These are phyloP conservation scores for Collybia sordida DNA, from an alignment of 768 basidiomycete genomes.

Conservation along the genomic window DNA sequence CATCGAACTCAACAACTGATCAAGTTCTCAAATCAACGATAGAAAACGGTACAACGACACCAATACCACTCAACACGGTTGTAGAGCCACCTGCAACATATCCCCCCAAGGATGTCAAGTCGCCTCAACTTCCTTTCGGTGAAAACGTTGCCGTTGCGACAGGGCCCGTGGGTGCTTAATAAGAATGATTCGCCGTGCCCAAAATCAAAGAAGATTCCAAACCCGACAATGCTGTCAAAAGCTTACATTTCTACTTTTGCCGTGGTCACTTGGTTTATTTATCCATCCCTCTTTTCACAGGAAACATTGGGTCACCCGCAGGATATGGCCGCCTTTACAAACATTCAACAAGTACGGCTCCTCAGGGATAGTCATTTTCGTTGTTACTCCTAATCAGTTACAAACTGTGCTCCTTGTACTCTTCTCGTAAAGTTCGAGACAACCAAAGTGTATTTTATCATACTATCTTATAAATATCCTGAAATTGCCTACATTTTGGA, in stretches of 20 bases:
- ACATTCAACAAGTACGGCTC: constrained; percentile 11
- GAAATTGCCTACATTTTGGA: too few species aligned
- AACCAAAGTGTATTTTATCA: constrained; percentile 36
- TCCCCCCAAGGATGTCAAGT: constrained; percentile 49
- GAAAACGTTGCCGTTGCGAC: constrained; percentile 60
- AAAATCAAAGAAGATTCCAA: constrained; percentile 8
- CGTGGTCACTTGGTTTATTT: constrained; percentile 41
- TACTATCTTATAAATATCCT: constrained; percentile 30
- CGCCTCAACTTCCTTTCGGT: constrained; percentile 59
- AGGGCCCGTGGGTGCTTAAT: constrained; percentile 40
- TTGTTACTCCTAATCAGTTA: constrained; percentile 10
- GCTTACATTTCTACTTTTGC: constrained; percentile 22
- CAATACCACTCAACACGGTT: constrained; percentile 27
- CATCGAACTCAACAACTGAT: constrained; percentile 40
- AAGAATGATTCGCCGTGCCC: constrained; percentile 14
- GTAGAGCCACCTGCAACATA: constrained; percentile 37
- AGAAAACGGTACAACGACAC: constrained; percentile 28
- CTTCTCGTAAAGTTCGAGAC: constrained; percentile 32
- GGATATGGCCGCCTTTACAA: constrained; percentile 7
- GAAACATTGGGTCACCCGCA: constrained; percentile 15
- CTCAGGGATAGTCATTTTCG: constrained; percentile 12
- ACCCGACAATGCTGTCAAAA: too few species aligned
- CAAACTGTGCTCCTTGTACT: constrained; percentile 27
- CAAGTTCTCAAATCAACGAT: constrained; percentile 39
- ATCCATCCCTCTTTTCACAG: constrained; percentile 35